phyloP scores from a whole-genome alignment of 1,284 basidiomycete genomes.

The Singerocomus rubriflavus region DNA sequence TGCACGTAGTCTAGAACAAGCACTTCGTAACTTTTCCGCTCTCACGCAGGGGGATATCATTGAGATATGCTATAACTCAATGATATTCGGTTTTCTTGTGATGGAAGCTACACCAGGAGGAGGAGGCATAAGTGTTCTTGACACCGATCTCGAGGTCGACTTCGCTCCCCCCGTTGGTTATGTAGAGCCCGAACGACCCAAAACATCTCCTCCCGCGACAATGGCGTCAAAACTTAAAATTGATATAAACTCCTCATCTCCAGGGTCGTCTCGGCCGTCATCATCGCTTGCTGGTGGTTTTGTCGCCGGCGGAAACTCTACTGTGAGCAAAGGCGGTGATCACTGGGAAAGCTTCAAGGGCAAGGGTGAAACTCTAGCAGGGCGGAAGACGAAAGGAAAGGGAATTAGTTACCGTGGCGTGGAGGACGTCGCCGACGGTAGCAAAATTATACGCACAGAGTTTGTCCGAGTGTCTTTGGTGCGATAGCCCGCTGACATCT shows the following conservation, averaged over 20 bases:
- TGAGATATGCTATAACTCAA: constrained; percentile 88
- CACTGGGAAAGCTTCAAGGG: constrained; percentile 94
- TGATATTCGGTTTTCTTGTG: constrained; percentile 92
- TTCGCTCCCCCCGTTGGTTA: constrained; percentile 76
- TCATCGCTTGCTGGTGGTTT: constrained; percentile 72
- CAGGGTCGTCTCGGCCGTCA: constrained; percentile 75
- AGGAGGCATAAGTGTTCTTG: constrained; percentile 86
- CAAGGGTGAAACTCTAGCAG: constrained; percentile 83
- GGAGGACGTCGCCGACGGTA: constrained; percentile 75
- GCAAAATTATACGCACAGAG: constrained; percentile 89
- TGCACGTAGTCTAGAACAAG: constrained; percentile 80
- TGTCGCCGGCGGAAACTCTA: constrained; percentile 45
- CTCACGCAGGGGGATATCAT: constrained; percentile 90
- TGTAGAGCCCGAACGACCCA: constrained; percentile 88
- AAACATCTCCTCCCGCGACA: constrained; percentile 78
- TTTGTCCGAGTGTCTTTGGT: constrained; percentile 41
- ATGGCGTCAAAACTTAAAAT: constrained; percentile 99
- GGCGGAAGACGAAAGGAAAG: constrained; percentile 89
- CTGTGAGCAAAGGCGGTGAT: constrained; percentile 71
- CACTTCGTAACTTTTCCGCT: constrained; percentile 90
- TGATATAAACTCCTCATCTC: constrained; percentile 79
- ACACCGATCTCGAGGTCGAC: constrained; percentile 95
- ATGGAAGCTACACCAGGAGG: constrained; percentile 93
- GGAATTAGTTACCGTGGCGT: constrained; percentile 81
- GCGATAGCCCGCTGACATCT: constrained; percentile 10